Base-by-base conservation (phyloP, 2,329 filamentous ascomycete species). In the Fusarium staphyleae region DNA sequence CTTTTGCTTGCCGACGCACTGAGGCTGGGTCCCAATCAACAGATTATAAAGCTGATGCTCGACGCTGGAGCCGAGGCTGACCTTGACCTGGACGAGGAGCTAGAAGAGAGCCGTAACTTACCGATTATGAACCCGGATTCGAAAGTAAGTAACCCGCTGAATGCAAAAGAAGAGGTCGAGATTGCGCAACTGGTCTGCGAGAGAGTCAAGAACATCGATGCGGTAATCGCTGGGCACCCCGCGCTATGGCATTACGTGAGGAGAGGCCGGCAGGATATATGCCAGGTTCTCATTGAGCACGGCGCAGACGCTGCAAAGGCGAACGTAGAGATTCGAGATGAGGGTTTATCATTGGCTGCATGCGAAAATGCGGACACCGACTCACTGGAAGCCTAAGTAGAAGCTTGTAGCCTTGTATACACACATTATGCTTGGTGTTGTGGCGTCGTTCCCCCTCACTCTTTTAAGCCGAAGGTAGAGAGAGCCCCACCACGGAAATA, bases 401-500 rank as follows among this genome's bases (percentile, higher is more conserved):
- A 8, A 24, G 2, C 5, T 5, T 24, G 22, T 24, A 24, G 22
- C 22, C 22, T 24, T 24, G n/a, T 24, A 7, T 24, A 24, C 8
- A 24, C 4, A 24, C 18, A n/a, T 24, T 24, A 29, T 13, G 6
- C 10, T 11, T 59, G 37, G 45, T 52, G 42, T 56, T 52, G 57
- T 57, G 28, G 28, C 28, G 28, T 30, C 28, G 11, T 30, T 12
- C 28, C 6, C 28, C 6, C 28, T 30, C 28, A 24, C 22, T 24
- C 22, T 24, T 30, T 30, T 30, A 30, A 30, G 28, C 12, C 11
- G n/a, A 29, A 29, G 28, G 28, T 29, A 29, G 3, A 22, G 19
- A 22, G 19, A 41, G 60, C 55, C 60, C 60, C 60, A 60, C 60
- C 52, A 57, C 36, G 28, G 30, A 48, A 57, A 57, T 60, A 60